Evolutionary conservation across 257 asterid genomes (phyloP), one percentile per base, ranked within the genome.

Genomic region (Solanum virginianum): DNA sequence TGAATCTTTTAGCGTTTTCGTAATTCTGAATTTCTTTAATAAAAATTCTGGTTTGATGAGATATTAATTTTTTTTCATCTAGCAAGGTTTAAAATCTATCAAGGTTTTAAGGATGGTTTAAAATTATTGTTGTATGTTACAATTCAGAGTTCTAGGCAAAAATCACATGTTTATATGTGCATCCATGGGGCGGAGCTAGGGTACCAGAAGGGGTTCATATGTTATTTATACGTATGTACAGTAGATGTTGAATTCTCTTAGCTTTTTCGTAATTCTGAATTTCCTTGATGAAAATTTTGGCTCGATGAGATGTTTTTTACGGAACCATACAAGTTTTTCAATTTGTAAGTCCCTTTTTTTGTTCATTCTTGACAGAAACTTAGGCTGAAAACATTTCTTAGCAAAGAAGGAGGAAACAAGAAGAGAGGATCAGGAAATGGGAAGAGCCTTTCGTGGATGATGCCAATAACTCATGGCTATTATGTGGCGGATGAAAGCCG

Each of bases 381-480:
- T 39, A 60, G 86, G 86, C 53, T 91, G 66, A 87, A 84, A 86
- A 87, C 85, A 5, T 87, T 89, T 36, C 29, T 91, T 17, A 24
- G 41, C 12, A 88, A 91, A 80, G 80, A 55, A 18, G 89, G 74
- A 56, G 89, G 83, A 47, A 83, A 83, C 62, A 74, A 86, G 55
- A 82, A 89, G 56, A 9, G 72, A 43, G 84, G 10, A 43, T 32
- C 55, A 1, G 51, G 29, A 59, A 56, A 82, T 22, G 91, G 84
- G 72, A 92, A 71, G 72, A 88, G 86, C 82, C 82, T 66, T 39
- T 66, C 92, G 69, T 89, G 92, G 93, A 86, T 90, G 93, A 77
- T 74, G 87, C 89, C 88, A 24, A 86, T 91, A 11, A 87, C 92
- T 39, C 91, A 91, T 85, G 93, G 93, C 56, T 87, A 83, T 60